Conservation (phyloP, 2,329 filamentous ascomycete species). For the Phoma sp. region DNA sequence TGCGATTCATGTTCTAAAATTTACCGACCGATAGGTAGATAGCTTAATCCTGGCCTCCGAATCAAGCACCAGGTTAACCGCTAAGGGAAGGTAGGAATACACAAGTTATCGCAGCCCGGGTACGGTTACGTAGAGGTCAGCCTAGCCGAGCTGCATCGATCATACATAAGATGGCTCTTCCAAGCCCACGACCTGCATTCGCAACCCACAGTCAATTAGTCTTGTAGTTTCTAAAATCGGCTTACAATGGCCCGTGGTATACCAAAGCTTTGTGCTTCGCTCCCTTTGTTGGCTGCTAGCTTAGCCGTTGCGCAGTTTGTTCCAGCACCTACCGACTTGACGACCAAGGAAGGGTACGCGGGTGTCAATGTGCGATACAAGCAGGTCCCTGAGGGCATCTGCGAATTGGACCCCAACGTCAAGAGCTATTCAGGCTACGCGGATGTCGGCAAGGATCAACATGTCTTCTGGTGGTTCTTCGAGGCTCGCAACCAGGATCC, state of each 20-base stretch:
- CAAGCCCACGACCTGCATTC: background rate
- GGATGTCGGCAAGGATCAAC: constrained; percentile 58
- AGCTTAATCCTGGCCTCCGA: constrained; percentile 5
- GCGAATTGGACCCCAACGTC: constrained; percentile 62
- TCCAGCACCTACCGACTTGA: constrained; percentile 53
- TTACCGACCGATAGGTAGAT: background rate
- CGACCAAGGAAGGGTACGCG: constrained; percentile 51
- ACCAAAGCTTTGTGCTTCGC: constrained; percentile 17
- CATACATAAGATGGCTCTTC: background rate
- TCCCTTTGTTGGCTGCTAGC: constrained; percentile 29
- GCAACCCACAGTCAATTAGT: background rate
- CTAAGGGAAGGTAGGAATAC: constrained; percentile 20
- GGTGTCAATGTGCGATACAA: constrained; percentile 65
- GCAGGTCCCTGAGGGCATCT: constrained; percentile 60
- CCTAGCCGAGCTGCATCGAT: background rate
- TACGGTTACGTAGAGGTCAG: background rate
- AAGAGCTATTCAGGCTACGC: constrained; percentile 64
- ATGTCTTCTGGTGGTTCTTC: constrained; percentile 65
- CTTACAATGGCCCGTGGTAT: constrained; percentile 16
- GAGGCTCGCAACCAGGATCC: constrained; percentile 60
- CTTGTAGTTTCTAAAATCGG: background rate
- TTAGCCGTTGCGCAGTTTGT: constrained; percentile 51
- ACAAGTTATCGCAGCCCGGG: constrained; percentile 11
- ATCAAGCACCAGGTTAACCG: constrained; percentile 16
- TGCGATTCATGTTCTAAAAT: background rate